phyloP scores from a whole-genome alignment of 2,329 filamentous ascomycete genomes.

The Penicillium sp. region DNA sequence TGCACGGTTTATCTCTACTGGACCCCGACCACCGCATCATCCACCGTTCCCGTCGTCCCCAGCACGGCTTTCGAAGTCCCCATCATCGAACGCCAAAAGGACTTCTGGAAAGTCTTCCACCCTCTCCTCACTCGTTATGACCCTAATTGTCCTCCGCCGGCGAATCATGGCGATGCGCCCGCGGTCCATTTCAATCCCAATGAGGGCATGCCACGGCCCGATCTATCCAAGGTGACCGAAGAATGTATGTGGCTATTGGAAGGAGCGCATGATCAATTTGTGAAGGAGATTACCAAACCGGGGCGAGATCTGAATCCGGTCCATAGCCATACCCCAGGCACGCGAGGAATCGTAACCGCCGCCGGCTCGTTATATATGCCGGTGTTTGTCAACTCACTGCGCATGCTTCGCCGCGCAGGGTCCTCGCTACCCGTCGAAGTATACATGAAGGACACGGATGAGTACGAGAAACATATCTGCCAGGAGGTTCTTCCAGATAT shows the following conservation, averaged over 20 bases:
- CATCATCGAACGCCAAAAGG: conserved; percentile 33
- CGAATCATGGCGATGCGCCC: conserved; percentile 21
- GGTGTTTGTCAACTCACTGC: conserved; percentile 48
- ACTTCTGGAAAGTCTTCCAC: conserved; percentile 36
- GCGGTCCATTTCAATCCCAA: conserved; percentile 31
- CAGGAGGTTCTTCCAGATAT: conserved; percentile 39
- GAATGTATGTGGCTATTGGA: conserved; percentile 34
- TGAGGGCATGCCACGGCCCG: conserved; percentile 29
- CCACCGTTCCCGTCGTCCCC: conserved; percentile 29
- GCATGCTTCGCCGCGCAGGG: conserved; percentile 51
- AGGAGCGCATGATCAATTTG: conserved; percentile 40
- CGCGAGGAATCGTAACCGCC: conserved; percentile 50
- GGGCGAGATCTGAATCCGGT: conserved; percentile 28
- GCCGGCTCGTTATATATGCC: conserved; percentile 48
- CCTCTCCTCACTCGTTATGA: conserved; percentile 33
- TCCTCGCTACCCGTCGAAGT: conserved; percentile 49
- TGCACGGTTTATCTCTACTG: conserved; percentile 38
- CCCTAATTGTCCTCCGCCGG: conserved; percentile 30
- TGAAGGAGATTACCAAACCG: conserved; percentile 31
- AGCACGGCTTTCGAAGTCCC: conserved; percentile 34
- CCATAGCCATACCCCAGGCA: conserved; percentile 38
- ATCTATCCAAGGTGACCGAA: conserved; percentile 35
- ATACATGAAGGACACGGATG: conserved; percentile 38
- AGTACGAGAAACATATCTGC: conserved; percentile 42
- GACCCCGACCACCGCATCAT: conserved; percentile 29